These are phyloP conservation scores for Tricholoma terreum DNA, from an alignment of 768 basidiomycete genomes.

Conservation along the genomic window DNA sequence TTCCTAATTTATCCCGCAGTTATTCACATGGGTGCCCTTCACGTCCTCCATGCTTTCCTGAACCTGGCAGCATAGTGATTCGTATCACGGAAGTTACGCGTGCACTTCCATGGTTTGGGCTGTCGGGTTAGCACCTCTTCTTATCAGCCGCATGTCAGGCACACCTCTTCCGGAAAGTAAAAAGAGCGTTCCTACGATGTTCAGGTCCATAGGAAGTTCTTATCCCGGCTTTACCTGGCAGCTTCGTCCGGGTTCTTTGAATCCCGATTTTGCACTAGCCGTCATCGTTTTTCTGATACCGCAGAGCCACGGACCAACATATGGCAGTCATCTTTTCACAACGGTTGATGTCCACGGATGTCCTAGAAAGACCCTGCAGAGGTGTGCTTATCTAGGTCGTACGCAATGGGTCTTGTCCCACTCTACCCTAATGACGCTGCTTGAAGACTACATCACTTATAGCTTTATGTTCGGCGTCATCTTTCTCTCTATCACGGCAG, in stretches of 20 bases:
- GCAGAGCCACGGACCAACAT: conserved; percentile 7
- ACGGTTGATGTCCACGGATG: conserved; percentile 11
- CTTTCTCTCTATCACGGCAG: conserved; percentile 6
- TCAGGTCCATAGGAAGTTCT: neutral
- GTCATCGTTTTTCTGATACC: conserved; percentile 7
- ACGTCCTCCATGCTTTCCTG: neutral
- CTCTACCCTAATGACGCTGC: neutral
- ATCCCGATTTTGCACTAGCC: neutral
- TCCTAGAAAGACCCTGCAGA: conserved; percentile 1
- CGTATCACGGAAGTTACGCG: conserved; percentile 5
- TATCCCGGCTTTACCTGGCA: conserved; percentile 7
- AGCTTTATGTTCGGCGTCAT: conserved; percentile 5
- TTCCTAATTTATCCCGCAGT: neutral
- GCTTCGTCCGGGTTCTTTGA: conserved; percentile 5
- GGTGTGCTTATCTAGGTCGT: conserved; percentile 5
- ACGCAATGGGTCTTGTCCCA: neutral
- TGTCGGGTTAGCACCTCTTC: conserved; percentile 6
- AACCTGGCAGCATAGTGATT: neutral
- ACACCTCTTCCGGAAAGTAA: conserved; percentile 2
- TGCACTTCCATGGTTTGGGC: conserved; percentile 1
- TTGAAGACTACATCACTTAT: neutral
- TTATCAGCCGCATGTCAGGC: conserved; percentile 11
- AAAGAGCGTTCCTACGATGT: neutral
- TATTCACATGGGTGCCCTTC: neutral
- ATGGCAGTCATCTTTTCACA: neutral